Evolutionary conservation across 176 grass and related monocot genomes (phyloP).

Genomic region (Eragrostis curvula): DNA sequence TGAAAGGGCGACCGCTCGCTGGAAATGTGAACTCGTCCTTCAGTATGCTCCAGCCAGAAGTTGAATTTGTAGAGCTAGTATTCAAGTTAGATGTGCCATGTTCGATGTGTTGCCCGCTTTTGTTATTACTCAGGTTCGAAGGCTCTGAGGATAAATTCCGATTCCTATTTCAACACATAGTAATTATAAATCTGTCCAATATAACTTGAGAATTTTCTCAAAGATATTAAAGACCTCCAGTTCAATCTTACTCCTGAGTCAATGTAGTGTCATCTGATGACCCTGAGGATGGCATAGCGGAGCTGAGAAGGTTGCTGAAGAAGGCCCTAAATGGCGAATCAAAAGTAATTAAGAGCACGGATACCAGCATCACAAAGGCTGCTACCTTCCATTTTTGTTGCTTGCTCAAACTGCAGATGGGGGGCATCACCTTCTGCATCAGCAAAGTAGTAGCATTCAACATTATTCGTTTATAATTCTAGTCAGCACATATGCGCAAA

Average conservation of each 20-base stretch:
- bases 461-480: background rate
- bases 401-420: constrained; percentile 19
- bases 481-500: background rate
- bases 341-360: constrained; percentile 11
- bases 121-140: constrained; percentile 22
- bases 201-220: background rate
- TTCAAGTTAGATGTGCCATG: background rate
- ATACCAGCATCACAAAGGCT: constrained; percentile 16
- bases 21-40: constrained; percentile 62
- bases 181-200: background rate
- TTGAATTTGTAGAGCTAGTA: constrained; percentile 29
- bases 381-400: constrained; percentile 7
- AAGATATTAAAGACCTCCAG: background rate
- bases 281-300: background rate
- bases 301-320: constrained; percentile 7
- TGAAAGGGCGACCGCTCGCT: constrained; percentile 50
- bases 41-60: constrained; percentile 50
- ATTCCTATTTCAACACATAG: constrained; percentile 2
- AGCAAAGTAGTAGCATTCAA: background rate
- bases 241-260: constrained; percentile 25
- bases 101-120: background rate
- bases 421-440: constrained; percentile 21
- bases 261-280: background rate
- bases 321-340: background rate
- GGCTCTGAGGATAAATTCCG: constrained; percentile 8